These are phyloP conservation scores for Penicillium sp. DNA, from an alignment of 2,329 filamentous ascomycete species.

Conservation along the genomic window DNA sequence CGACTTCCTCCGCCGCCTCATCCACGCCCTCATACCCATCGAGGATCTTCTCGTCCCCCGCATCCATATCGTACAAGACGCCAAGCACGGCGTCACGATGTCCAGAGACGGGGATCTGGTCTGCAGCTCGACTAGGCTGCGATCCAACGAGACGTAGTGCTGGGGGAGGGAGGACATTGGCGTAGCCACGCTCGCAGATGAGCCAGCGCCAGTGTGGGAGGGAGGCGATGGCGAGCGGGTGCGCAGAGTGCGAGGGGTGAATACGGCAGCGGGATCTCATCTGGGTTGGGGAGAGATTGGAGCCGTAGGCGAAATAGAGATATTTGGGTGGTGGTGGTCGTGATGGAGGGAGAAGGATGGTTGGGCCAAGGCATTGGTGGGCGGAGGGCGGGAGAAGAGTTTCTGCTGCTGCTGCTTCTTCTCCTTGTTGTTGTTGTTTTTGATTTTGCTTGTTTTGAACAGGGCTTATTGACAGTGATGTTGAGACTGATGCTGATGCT, in stretches of 20 bases:
- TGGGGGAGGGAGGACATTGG: slow-evolving; percentile 33
- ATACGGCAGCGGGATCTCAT: slow-evolving; percentile 35
- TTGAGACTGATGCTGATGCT: too few relatives aligned
- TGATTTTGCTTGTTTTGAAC: not conserved
- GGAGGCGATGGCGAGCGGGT: slow-evolving; percentile 35
- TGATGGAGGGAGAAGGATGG: slow-evolving; percentile 14
- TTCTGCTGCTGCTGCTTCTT: slow-evolving; percentile 1
- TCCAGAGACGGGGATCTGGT: slow-evolving; percentile 18
- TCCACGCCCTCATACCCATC: slow-evolving; percentile 38
- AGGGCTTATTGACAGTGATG: too few relatives aligned
- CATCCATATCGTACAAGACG: slow-evolving; percentile 37
- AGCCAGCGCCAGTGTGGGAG: slow-evolving; percentile 38
- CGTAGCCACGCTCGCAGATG: slow-evolving; percentile 39
- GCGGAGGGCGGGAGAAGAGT: slow-evolving; percentile 1
- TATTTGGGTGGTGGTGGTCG: slow-evolving; percentile 12
- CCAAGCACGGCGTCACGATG: slow-evolving; percentile 32
- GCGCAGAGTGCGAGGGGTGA: slow-evolving; percentile 27
- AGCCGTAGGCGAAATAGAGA: slow-evolving; percentile 42
- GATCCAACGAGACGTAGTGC: slow-evolving; percentile 16
- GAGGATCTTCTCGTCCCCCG: slow-evolving; percentile 30
- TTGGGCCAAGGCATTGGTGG: not conserved
- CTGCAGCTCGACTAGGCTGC: slow-evolving; percentile 14
- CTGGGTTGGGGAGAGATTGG: slow-evolving; percentile 39
- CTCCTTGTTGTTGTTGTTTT: slow-evolving; percentile 5
- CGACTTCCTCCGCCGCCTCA: slow-evolving; percentile 8